Evolutionary conservation across 371 early-diverging fungal genomes (phyloP).

Genomic region (Apophysomyces variabilis): DNA sequence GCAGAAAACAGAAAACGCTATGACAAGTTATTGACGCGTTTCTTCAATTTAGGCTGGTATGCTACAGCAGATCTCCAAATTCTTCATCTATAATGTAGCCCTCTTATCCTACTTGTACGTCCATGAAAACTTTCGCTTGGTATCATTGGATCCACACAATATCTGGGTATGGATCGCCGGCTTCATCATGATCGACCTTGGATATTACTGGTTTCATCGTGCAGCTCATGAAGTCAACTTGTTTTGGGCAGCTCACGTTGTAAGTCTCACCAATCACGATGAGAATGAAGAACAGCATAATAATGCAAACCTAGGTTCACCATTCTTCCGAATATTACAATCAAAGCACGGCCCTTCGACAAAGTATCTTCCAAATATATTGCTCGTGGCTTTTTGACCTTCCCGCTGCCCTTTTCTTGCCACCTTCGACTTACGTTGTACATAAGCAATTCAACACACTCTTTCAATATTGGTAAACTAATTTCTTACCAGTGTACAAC

Average conservation of each 20-base stretch:
- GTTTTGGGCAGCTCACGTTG: constrained; percentile 60
- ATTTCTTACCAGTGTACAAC: background rate
- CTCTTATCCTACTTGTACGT: constrained; percentile 53
- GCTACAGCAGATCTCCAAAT: constrained; percentile 54
- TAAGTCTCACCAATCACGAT: constrained; percentile 22
- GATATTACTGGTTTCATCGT: constrained; percentile 62
- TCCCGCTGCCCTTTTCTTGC: constrained; percentile 47
- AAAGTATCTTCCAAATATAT: constrained; percentile 51
- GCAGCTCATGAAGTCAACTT: constrained; percentile 62
- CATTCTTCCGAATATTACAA: constrained; percentile 59
- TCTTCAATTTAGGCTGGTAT: constrained; percentile 43
- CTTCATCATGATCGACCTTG: constrained; percentile 54
- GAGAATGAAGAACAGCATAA: background rate
- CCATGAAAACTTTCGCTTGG: constrained; percentile 49
- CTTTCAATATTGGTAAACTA: constrained; percentile 51
- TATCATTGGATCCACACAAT: constrained; percentile 41
- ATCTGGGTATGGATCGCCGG: constrained; percentile 53
- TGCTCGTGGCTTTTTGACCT: constrained; percentile 39
- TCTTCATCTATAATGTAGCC: constrained; percentile 49
- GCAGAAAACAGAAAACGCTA: background rate
- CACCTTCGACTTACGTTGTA: constrained; percentile 52
- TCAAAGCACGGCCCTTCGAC: constrained; percentile 58
- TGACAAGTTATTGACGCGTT: constrained; percentile 12
- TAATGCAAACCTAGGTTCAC: constrained; percentile 24
- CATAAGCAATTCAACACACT: constrained; percentile 57